Evolutionary conservation across 305 asterid genomes (phyloP).

Genomic region (Nicotiana rustica): DNA sequence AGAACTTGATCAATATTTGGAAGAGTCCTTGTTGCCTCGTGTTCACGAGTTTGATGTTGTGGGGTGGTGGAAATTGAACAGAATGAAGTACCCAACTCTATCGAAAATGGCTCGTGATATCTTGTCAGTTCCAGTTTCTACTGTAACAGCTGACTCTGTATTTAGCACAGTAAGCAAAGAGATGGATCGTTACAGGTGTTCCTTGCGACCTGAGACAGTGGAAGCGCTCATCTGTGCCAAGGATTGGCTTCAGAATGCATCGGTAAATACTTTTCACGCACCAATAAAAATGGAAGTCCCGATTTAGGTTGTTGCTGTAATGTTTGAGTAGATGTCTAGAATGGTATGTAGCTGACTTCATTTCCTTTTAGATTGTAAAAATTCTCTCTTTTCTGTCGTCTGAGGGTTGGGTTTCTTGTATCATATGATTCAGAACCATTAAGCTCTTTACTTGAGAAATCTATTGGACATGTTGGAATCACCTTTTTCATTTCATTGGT

Average conservation of each 20-base stretch:
- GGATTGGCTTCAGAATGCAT: slow-evolving; percentile 55
- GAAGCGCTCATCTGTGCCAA: slow-evolving; percentile 65
- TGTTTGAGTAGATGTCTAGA: slow-evolving; percentile 20
- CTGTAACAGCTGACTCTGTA: slow-evolving; percentile 47
- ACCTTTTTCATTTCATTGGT: neutral
- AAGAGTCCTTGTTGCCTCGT: slow-evolving; percentile 61
- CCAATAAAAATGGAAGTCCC: slow-evolving; percentile 57
- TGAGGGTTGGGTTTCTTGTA: neutral
- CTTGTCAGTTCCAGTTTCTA: slow-evolving; percentile 54
- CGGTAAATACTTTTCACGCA: slow-evolving; percentile 36
- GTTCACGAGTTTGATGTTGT: slow-evolving; percentile 59
- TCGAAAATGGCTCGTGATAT: slow-evolving; percentile 65
- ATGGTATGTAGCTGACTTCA: slow-evolving; percentile 18
- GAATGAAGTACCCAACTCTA: slow-evolving; percentile 58
- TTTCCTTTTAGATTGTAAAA: slow-evolving; percentile 19
- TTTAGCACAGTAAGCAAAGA: slow-evolving; percentile 50
- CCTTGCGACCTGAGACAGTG: slow-evolving; percentile 60
- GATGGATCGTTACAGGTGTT: slow-evolving; percentile 59
- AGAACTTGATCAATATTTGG: slow-evolving; percentile 62
- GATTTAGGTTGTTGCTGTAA: slow-evolving; percentile 38
- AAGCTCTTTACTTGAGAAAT: neutral
- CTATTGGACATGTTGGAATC: neutral
- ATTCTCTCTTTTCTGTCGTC: neutral
- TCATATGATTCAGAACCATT: slow-evolving; percentile 1
- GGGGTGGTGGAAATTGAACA: slow-evolving; percentile 66